Evolutionary conservation across 192 early-diverging fungal genomes (phyloP).

Genomic region (Coemansia asiatica): DNA sequence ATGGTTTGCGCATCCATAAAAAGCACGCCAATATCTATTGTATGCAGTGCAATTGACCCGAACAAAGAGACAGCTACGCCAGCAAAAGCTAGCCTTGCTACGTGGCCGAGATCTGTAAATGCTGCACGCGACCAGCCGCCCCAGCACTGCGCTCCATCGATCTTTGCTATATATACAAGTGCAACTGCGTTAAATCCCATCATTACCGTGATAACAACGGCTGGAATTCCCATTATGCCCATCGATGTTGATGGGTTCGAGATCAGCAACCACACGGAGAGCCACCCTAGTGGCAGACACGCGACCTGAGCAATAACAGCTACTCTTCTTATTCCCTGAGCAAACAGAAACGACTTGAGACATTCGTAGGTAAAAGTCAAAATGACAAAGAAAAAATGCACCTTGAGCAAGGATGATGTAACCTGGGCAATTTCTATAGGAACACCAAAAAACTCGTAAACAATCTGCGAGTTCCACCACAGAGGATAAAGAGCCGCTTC

Average conservation of each 20-base stretch:
- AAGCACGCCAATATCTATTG: constrained; percentile 71
- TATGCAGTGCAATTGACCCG: constrained; percentile 79
- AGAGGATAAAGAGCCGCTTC: constrained; percentile 69
- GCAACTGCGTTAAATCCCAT: constrained; percentile 55
- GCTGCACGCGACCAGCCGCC: constrained; percentile 80
- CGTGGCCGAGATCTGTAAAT: constrained; percentile 59
- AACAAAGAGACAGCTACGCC: constrained; percentile 77
- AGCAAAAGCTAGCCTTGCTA: constrained; percentile 73
- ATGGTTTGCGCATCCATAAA: constrained; percentile 72
- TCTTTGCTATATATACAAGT: constrained; percentile 56
- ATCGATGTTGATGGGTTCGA: constrained; percentile 53
- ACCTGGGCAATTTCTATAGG: constrained; percentile 67
- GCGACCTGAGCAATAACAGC: constrained; percentile 69
- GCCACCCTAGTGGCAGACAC: constrained; percentile 67
- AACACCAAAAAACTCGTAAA: constrained; percentile 35
- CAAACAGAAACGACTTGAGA: constrained; percentile 80
- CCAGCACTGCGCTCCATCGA: constrained; percentile 76
- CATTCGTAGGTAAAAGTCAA: constrained; percentile 77
- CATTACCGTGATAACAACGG: constrained; percentile 60
- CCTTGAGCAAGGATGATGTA: constrained; percentile 64
- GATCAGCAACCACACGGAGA: constrained; percentile 79
- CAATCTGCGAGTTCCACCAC: constrained; percentile 39
- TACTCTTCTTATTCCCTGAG: constrained; percentile 88
- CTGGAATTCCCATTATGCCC: constrained; percentile 70
- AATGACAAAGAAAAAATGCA: constrained; percentile 69